Evolutionary conservation across 1,284 basidiomycete genomes (phyloP), one percentile per base, ranked within the genome.

Genomic region (Kwoniella shivajii): DNA sequence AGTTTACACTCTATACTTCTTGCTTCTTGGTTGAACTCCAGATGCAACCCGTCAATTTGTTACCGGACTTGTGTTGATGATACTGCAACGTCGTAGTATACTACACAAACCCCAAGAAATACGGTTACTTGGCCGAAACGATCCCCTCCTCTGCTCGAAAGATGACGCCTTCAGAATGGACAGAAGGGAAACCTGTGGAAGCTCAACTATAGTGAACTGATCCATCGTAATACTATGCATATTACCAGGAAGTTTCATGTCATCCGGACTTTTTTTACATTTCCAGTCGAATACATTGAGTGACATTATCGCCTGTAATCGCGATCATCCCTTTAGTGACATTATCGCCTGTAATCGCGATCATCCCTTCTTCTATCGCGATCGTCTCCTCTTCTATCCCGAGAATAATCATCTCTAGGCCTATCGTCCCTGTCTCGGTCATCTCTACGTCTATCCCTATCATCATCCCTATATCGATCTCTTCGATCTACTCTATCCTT

Each of bases 61-160:
- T n/a, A n/a, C n/a, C n/a, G n/a, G n/a, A n/a, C n/a, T n/a, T n/a
- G n/a, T n/a, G n/a, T n/a, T n/a, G n/a, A n/a, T n/a, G n/a, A n/a
- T n/a, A n/a, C n/a, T n/a, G n/a, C n/a, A n/a, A 6, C 3, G n/a
- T 2, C 11, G 7, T 59, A 71, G 74, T 77, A 56, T 80, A 74
- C 67, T 80, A 80, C 69, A 73, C 77, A 37, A 69, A 78, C 67
- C 68, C 74, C n/a, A 67, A 64, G 20, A 76, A 78, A 52, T 65
- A 74, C 53, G 77, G 79, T 6, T 78, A 77, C 59, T 69, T 78
- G n/a, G 72, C 74, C 4, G 63, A 61, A n/a, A n/a, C 58, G 16
- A 33, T 54, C 50, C 36, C 36, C 18, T 18, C 56, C 13, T 49
- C 61, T 31, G 44, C 60, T 22, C 39, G 54, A 20, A 61, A 47